phyloP scores from a whole-genome alignment of 139 green algal genomes.

The Marvania coccoides region DNA sequence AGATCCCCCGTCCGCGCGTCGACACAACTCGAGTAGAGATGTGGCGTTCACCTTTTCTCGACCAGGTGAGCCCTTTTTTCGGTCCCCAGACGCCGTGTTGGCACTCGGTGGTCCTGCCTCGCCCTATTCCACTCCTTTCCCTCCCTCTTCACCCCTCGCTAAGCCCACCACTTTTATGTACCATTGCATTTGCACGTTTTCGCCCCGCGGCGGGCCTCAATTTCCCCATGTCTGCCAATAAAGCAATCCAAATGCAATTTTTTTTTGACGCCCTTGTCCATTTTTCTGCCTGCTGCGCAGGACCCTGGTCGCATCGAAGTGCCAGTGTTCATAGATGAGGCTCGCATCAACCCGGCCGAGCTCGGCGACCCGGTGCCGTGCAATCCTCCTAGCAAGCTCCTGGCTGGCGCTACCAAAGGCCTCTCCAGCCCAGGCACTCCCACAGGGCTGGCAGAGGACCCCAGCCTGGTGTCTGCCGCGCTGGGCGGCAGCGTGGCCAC shows the following conservation, averaged over 20 bases:
- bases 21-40: no score
- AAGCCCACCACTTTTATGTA: no score
- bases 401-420: background rate
- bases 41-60: no score
- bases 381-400: background rate
- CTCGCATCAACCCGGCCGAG: background rate
- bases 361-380: background rate
- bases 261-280: background rate
- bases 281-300: background rate
- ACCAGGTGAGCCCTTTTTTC: no score
- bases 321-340: background rate
- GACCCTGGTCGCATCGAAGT: conserved; percentile 2
- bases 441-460: background rate
- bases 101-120: no score
- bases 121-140: no score
- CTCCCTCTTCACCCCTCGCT: no score
- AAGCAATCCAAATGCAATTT: background rate
- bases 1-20: no score
- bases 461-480: background rate
- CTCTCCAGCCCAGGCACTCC: no score
- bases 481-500: background rate
- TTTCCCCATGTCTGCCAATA: background rate
- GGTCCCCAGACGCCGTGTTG: no score
- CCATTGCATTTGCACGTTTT: no score
- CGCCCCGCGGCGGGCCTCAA: background rate